Percentiles rank a stretch among this genome's conserved stretches.
Evolutionary conservation across 192 early-diverging fungal genomes (phyloP).

Genomic region (Backusella sp.): DNA sequence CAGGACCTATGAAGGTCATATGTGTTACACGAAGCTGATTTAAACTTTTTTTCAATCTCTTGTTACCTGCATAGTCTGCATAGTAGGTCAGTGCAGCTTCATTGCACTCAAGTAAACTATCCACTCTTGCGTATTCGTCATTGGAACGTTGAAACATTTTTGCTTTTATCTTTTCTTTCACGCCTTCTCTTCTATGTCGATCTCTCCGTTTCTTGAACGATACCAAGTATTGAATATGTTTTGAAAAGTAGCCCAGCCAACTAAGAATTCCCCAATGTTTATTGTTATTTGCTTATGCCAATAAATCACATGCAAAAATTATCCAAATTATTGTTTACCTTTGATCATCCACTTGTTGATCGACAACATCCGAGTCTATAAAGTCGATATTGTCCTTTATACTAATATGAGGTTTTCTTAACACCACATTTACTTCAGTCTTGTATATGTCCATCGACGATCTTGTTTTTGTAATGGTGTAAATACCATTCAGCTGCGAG

Average conservation of each 20-base stretch:
- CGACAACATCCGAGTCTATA: slow-evolving; percentile 29
- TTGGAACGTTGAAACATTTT: slow-evolving; percentile 7
- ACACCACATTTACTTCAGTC: slow-evolving; percentile 48
- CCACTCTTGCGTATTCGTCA: slow-evolving; percentile 68
- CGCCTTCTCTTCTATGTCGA: slow-evolving; percentile 1
- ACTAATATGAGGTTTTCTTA: slow-evolving; percentile 52
- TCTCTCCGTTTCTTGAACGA: not conserved
- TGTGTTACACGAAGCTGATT: not conserved
- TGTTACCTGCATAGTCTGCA: slow-evolving; percentile 63
- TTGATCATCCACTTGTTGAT: not conserved
- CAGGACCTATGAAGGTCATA: slow-evolving; percentile 20
- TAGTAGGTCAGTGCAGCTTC: slow-evolving; percentile 59
- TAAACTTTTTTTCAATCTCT: not conserved
- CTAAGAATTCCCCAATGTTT: not conserved
- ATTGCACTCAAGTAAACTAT: slow-evolving; percentile 57
- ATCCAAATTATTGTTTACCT: not conserved
- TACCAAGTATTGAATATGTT: slow-evolving; percentile 3
- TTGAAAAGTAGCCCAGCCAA: slow-evolving; percentile 1
- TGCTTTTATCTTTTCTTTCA: not conserved
- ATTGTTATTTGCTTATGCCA: not conserved
- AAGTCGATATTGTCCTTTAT: slow-evolving; percentile 66
- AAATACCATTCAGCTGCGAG: slow-evolving; percentile 56
- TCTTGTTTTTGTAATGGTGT: slow-evolving; percentile 50
- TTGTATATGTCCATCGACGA: slow-evolving; percentile 61
- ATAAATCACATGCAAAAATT: not conserved